These are phyloP conservation scores for Pleodorina starrii DNA, from an alignment of 139 green algal species.

Conservation along the genomic window DNA sequence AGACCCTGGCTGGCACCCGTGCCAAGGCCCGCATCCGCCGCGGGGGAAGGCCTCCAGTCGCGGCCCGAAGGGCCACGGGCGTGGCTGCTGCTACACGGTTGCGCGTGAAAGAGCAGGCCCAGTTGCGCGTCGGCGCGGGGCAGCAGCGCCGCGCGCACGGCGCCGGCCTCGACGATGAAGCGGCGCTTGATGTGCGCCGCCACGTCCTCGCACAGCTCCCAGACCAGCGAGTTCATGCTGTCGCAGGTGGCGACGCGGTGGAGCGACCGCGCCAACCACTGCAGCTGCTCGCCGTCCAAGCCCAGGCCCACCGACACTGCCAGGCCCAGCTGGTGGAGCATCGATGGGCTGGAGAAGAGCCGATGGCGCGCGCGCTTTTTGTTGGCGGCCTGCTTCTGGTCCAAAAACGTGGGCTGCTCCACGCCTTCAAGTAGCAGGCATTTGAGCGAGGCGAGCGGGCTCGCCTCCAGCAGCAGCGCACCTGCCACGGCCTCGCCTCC, in stretches of 20 bases:
- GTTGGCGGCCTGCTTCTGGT: not conserved
- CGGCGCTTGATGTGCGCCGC: not conserved
- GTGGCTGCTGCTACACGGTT: slow-evolving; percentile 13
- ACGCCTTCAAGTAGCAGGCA: too few relatives aligned
- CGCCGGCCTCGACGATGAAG: not conserved
- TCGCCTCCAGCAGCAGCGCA: slow-evolving; percentile 11
- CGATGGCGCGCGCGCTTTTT: too few relatives aligned
- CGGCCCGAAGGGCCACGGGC: too few relatives aligned
- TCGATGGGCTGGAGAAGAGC: not conserved
- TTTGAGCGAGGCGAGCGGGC: not conserved
- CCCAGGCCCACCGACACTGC: slow-evolving; percentile 17
- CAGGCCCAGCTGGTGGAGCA: slow-evolving; percentile 29
- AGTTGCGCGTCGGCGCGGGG: not conserved
- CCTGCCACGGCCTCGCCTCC: not conserved
- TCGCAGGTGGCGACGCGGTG: not conserved
- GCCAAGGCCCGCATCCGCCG: too few relatives aligned
- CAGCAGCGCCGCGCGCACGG: slow-evolving; percentile 28
- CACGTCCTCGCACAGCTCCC: slow-evolving; percentile 27
- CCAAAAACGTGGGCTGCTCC: not conserved
- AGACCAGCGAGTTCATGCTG: slow-evolving; percentile 34
- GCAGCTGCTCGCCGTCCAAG: not conserved
- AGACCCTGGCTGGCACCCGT: not conserved
- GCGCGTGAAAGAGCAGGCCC: slow-evolving; percentile 23
- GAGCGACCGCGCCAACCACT: slow-evolving; percentile 2
- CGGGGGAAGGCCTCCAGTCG: too few relatives aligned